phyloP scores from a whole-genome alignment of 1,139 yeast species.

The Candida sojae region DNA sequence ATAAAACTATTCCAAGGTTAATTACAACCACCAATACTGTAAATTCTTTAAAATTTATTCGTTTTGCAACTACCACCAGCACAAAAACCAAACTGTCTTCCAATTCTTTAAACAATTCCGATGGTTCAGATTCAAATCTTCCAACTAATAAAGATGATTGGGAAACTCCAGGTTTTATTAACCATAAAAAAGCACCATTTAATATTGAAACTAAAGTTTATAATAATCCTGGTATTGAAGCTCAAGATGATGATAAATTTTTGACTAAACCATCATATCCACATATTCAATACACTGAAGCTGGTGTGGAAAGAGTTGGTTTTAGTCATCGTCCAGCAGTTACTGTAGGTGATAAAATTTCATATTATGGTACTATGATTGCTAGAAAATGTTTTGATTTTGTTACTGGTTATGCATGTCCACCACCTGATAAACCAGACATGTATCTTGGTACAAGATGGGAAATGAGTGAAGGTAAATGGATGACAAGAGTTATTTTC shows the following conservation, averaged over 20 bases:
- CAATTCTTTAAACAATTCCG: background rate
- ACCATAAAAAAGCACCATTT: slow-evolving; percentile 10
- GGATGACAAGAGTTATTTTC: slow-evolving; percentile 70
- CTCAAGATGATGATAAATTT: slow-evolving; percentile 28
- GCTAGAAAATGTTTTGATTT: slow-evolving; percentile 58
- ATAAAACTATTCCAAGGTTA: background rate
- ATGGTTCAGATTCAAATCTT: background rate
- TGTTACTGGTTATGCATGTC: slow-evolving; percentile 66
- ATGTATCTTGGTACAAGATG: slow-evolving; percentile 49
- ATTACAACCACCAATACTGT: background rate
- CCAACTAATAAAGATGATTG: background rate
- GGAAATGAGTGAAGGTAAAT: slow-evolving; percentile 61
- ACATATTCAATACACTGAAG: slow-evolving; percentile 52
- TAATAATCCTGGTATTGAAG: slow-evolving; percentile 24
- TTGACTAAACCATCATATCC: slow-evolving; percentile 53
- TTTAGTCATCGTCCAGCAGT: slow-evolving; percentile 57
- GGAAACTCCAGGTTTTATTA: slow-evolving; percentile 1
- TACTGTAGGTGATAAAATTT: slow-evolving; percentile 52
- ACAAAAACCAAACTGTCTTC: background rate
- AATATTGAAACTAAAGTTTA: slow-evolving; percentile 33
- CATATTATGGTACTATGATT: slow-evolving; percentile 45
- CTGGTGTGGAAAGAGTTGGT: slow-evolving; percentile 48
- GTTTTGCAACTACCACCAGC: background rate
- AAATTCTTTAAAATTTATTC: background rate
- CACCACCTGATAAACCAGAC: slow-evolving; percentile 29